A percentile compares a stretch with the other conserved stretches of the same genome.
Conservation (phyloP, 2,329 filamentous ascomycete genomes). For the Aspergillus arachidicola region DNA sequence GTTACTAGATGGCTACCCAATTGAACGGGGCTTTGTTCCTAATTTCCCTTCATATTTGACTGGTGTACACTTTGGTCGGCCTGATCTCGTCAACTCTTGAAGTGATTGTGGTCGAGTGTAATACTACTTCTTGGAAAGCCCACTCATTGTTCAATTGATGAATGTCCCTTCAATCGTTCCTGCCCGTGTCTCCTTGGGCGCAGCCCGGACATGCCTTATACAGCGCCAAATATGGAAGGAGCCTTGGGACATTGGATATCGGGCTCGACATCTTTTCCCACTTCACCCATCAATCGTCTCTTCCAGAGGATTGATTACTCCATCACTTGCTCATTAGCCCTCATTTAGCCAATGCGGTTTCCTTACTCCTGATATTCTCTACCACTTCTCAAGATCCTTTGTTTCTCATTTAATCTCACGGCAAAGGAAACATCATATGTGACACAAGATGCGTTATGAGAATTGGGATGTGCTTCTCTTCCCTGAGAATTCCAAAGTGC, state of each 20-base stretch:
- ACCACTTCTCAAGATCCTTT: slow-evolving; percentile 17
- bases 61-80: neutral
- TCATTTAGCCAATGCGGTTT: slow-evolving; percentile 8
- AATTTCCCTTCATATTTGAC: neutral
- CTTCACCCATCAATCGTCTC: slow-evolving; percentile 3
- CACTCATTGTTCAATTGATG: neutral
- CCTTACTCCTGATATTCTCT: slow-evolving; percentile 25
- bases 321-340: slow-evolving; percentile 7
- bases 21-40: slow-evolving; percentile 6
- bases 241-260: neutral
- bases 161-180: neutral
- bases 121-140: neutral
- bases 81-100: neutral
- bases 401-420: slow-evolving; percentile 37
- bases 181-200: neutral
- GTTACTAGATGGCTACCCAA: slow-evolving; percentile 5
- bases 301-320: slow-evolving; percentile 5
- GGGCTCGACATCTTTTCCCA: neutral
- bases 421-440: slow-evolving; percentile 23
- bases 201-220: neutral
- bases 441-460: slow-evolving; percentile 72
- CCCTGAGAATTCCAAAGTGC: slow-evolving; percentile 66
- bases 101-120: neutral
- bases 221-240: slow-evolving; percentile 2
- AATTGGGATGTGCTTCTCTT: slow-evolving; percentile 87